Percentiles rank a stretch among this genome's conserved stretches.
Conservation (phyloP, 495 filamentous ascomycete genomes). For the Aspergillus mulundensis region DNA sequence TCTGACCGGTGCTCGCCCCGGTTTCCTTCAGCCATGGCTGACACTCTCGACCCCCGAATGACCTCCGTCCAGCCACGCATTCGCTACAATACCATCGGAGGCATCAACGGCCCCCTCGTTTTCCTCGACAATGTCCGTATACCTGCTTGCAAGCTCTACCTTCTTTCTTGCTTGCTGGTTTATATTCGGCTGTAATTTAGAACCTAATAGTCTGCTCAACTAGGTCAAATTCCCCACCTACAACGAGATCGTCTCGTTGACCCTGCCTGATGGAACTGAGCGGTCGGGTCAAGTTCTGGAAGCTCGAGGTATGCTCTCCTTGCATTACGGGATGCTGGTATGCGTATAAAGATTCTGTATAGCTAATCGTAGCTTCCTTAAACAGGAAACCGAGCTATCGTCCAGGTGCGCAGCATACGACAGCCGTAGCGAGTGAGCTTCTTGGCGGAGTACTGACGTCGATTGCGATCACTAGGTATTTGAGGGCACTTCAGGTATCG, state of each 20-base stretch:
- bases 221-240: slow-evolving; percentile 96
- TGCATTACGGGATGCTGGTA: not conserved
- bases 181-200: not conserved
- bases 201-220: not conserved
- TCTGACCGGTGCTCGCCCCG: not conserved
- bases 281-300: slow-evolving; percentile 94
- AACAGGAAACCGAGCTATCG: slow-evolving; percentile 82
- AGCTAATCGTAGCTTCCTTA: slow-evolving; percentile 14
- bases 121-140: slow-evolving; percentile 84
- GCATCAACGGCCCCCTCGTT: slow-evolving; percentile 95
- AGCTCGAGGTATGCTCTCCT: slow-evolving; percentile 68
- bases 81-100: slow-evolving; percentile 96
- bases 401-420: slow-evolving; percentile 58
- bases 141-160: not conserved
- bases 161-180: not conserved
- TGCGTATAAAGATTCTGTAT: not conserved
- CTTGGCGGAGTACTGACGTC: slow-evolving; percentile 21
- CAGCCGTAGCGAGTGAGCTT: not conserved
- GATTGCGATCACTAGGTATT: slow-evolving; percentile 67
- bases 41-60: slow-evolving; percentile 70
- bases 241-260: slow-evolving; percentile 97
- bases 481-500: slow-evolving; percentile 93
- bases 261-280: slow-evolving; percentile 90
- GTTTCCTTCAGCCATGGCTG: slow-evolving; percentile 49
- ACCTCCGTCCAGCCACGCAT: slow-evolving; percentile 78